Evolutionary conservation across 1,139 yeast genomes (phyloP).

Genomic region (Wickerhamomyces sp.): DNA sequence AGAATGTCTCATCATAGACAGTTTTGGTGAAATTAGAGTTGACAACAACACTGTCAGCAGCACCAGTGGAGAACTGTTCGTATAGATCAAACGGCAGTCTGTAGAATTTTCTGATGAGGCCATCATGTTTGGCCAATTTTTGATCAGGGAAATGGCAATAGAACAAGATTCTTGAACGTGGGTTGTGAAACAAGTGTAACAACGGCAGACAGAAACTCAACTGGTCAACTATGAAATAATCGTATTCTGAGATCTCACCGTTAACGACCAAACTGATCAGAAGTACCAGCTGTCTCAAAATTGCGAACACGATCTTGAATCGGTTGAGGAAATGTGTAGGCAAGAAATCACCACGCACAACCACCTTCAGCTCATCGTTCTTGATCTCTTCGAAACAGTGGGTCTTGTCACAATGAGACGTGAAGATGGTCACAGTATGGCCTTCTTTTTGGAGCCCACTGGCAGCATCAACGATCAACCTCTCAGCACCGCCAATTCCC

Average conservation of each 20-base stretch:
- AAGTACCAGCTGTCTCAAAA: constrained; percentile 72
- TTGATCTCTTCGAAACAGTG: constrained; percentile 92
- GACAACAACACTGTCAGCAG: constrained; percentile 77
- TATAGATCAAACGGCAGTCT: constrained; percentile 75
- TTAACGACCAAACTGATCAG: constrained; percentile 43
- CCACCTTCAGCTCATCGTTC: constrained; percentile 48
- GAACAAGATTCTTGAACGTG: constrained; percentile 48
- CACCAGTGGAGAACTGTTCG: constrained; percentile 76
- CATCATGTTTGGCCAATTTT: constrained; percentile 56
- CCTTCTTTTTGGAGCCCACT: constrained; percentile 72
- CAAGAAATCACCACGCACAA: constrained; percentile 74
- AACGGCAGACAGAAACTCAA: constrained; percentile 82
- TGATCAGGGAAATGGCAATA: constrained; percentile 98
- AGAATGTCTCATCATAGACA: constrained; percentile 63
- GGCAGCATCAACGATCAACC: constrained; percentile 93
- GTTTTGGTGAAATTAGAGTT: constrained; percentile 79
- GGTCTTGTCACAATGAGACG: constrained; percentile 80
- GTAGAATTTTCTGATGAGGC: constrained; percentile 56
- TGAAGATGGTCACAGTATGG: constrained; percentile 64
- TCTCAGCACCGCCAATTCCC: constrained; percentile 97
- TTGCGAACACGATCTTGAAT: constrained; percentile 79
- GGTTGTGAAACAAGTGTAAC: constrained; percentile 43
- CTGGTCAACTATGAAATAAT: constrained; percentile 82
- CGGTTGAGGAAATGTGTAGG: constrained; percentile 66
- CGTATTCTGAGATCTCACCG: constrained; percentile 47